Evolutionary conservation across 2,329 filamentous ascomycete species (phyloP), one percentile per base, ranked within the genome.

Genomic region (Hypoxylon sp.): DNA sequence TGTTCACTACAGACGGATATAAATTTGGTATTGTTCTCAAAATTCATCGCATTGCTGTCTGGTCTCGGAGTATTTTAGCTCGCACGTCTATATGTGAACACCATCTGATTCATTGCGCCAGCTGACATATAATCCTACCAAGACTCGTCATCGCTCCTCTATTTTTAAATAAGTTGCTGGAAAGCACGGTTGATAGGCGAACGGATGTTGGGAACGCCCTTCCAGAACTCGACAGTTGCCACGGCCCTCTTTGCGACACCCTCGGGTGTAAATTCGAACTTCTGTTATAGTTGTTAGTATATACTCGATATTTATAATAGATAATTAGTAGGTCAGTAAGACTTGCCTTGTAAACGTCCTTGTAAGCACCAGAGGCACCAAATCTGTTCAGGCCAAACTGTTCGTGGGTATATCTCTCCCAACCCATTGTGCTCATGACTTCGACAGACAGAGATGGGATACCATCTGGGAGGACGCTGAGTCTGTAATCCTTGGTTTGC

Each of bases 361-460:
- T 95, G 88, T 98, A 98, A 74, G 95, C 92, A 78, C 95, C 96
- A 62, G 93, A 97, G 75, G 95, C 95, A 90, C 96, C 96, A 83
- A 99, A 99, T 81, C 96, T 90, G 92, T 99, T 99, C 75, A 99
- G 90, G 81, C 96, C 96, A 79, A 99, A 99, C 87, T 99, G 96
- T 90, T 99, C 96, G 85, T 99, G 95, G 67, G 94, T 93, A 86
- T 98, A 99, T 83, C 95, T 92, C 89, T 98, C 94, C 96, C 96
- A 99, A 76, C 96, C 96, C 84, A 98, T 91, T 75, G 96, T 99
- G 83, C 89, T 92, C 93, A 97, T 97, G 81, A 94, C 94, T 88
- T 99, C 96, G 75, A 99, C 92, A 62, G 93, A 97, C 82, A 99
- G 83, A 70, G 94, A 89, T 74, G 96, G 95, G 80, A 98, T 95